Evolutionary conservation across 2,329 filamentous ascomycete species (phyloP).

Genomic region (Elsinoe batatas): DNA sequence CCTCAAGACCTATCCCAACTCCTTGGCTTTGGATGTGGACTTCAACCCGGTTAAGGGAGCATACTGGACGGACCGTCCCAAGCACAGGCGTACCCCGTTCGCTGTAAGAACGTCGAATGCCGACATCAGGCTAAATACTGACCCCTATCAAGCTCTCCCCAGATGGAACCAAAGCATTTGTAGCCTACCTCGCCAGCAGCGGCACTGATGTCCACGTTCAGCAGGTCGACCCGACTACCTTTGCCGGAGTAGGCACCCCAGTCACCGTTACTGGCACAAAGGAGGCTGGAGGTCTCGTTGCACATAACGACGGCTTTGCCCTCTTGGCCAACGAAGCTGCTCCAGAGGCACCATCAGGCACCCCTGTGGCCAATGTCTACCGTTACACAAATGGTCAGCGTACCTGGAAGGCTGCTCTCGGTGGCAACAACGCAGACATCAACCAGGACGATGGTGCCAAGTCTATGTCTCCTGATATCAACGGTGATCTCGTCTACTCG

Average conservation of each 20-base stretch:
- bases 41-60: constrained; percentile 50
- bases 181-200: constrained; percentile 50
- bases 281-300: constrained; percentile 52
- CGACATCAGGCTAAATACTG: background rate
- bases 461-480: constrained; percentile 47
- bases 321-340: constrained; percentile 49
- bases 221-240: constrained; percentile 45
- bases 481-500: constrained; percentile 54
- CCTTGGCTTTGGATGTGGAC: constrained; percentile 38
- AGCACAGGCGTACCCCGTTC: constrained; percentile 54
- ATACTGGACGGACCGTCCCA: constrained; percentile 53
- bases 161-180: constrained; percentile 48
- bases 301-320: constrained; percentile 55
- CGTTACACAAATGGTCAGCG: constrained; percentile 47
- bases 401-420: constrained; percentile 50
- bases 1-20: constrained; percentile 33
- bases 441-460: constrained; percentile 35
- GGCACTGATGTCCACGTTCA: constrained; percentile 49
- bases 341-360: constrained; percentile 39
- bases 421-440: constrained; percentile 41
- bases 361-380: constrained; percentile 50
- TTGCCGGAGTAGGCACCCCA: constrained; percentile 42
- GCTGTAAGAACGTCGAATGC: constrained; percentile 23
- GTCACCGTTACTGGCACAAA: constrained; percentile 46
- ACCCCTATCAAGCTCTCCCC: constrained; percentile 39